A percentile compares a stretch with the other conserved stretches of the same genome.
Conservation (phyloP, 169 alveolate species). For the Cystoisospora suis region DNA sequence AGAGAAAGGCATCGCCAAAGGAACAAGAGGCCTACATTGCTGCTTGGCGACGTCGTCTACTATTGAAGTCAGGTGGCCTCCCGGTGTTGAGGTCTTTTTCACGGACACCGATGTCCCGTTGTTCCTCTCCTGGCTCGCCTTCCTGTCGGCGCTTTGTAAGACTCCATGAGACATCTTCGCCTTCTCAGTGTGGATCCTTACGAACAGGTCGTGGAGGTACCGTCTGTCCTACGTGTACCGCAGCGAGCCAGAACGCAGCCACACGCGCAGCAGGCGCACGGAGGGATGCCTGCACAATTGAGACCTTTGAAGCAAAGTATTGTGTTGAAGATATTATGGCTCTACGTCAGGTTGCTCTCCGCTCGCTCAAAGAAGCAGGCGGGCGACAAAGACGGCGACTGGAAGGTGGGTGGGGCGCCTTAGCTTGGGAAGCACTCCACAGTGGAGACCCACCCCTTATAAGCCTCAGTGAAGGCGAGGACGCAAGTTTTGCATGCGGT, state of each 20-base stretch:
- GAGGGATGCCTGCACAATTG: neutral
- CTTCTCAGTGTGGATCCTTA: too few species aligned
- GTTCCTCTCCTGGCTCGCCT: too few species aligned
- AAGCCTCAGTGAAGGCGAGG: too few species aligned
- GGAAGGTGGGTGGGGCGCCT: conserved; percentile 11
- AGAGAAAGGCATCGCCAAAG: neutral
- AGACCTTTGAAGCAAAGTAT: conserved; percentile 1
- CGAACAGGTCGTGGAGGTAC: too few species aligned
- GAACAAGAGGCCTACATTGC: conserved; percentile 12
- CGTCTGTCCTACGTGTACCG: neutral
- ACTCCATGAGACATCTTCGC: too few species aligned
- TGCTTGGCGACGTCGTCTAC: conserved; percentile 4
- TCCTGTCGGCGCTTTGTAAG: too few species aligned
- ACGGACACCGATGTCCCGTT: too few species aligned
- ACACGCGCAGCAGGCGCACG: neutral
- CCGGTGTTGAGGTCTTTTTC: neutral
- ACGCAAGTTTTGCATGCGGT: too few species aligned
- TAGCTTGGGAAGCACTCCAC: neutral
- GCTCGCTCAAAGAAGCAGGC: neutral
- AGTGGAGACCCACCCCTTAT: too few species aligned
- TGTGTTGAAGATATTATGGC: neutral
- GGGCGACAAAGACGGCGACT: neutral
- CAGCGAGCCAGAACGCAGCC: neutral
- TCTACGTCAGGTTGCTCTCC: neutral
- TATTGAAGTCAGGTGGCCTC: neutral